These are phyloP conservation scores for Fraxinus latifolia DNA, from an alignment of 305 asterid genomes.

Conservation along the genomic window DNA sequence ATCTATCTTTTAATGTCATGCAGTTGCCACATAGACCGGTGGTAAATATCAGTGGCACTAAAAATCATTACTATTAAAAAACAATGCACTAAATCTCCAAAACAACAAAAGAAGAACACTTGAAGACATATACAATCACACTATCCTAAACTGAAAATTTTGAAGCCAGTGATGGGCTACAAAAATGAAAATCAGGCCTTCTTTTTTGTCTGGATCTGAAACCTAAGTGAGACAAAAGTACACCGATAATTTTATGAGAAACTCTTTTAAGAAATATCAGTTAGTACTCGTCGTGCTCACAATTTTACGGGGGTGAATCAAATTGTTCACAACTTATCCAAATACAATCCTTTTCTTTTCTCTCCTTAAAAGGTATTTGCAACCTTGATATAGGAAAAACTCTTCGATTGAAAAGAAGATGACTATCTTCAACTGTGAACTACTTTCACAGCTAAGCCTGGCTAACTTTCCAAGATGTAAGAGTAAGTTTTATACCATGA, in stretches of 20 bases:
- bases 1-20: neutral
- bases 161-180: neutral
- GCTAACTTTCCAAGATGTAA: neutral
- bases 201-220: neutral
- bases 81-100: neutral
- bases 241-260: neutral
- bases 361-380: neutral
- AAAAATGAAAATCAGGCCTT: neutral
- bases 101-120: neutral
- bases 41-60: neutral
- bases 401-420: neutral
- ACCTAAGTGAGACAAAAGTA: neutral
- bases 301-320: neutral
- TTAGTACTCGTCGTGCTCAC: neutral
- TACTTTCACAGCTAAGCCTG: neutral
- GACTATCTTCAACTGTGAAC: neutral
- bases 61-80: neutral
- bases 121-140: neutral
- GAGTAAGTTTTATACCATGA: neutral
- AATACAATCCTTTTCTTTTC: neutral
- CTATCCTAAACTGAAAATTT: neutral
- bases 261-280: neutral
- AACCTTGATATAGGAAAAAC: neutral
- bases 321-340: neutral
- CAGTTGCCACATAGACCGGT: neutral